These are phyloP conservation scores for Mycena galopus DNA, from an alignment of 768 basidiomycete genomes.

Conservation along the genomic window DNA sequence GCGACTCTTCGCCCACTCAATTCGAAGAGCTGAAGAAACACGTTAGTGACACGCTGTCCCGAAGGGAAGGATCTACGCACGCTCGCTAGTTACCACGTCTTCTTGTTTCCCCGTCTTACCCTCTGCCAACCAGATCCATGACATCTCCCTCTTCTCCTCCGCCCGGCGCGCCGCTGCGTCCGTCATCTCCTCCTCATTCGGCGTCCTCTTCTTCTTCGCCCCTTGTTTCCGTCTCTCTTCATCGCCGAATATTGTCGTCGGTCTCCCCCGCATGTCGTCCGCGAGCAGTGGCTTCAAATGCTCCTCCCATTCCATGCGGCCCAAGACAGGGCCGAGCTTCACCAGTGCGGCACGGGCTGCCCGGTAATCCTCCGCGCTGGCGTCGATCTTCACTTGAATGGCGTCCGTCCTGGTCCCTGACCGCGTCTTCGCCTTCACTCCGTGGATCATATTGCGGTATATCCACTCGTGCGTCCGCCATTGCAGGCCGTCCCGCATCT, in stretches of 20 bases:
- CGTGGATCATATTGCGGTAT: too few species aligned
- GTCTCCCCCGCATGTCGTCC: not conserved
- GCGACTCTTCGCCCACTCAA: constrained; percentile 19
- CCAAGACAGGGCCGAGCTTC: not conserved
- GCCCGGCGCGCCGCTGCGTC: not conserved
- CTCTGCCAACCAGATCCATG: constrained; percentile 11
- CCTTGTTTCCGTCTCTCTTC: not conserved
- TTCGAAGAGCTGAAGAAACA: not conserved
- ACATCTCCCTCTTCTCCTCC: not conserved
- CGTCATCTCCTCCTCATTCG: not conserved
- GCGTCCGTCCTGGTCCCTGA: not conserved
- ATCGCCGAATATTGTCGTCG: not conserved
- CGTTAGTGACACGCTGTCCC: not conserved
- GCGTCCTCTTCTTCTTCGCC: not conserved
- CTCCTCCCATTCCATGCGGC: not conserved
- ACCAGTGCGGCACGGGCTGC: not conserved
- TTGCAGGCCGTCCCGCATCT: too few species aligned
- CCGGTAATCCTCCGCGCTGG: not conserved
- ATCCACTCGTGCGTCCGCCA: too few species aligned
- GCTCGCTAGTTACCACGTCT: not conserved
- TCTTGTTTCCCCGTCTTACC: not conserved
- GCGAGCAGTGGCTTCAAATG: not conserved
- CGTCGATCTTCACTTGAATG: not conserved
- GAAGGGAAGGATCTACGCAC: not conserved
- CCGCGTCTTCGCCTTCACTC: too few species aligned